phyloP scores from a whole-genome alignment of 805 yeast species.

The Starmera caribaea region DNA sequence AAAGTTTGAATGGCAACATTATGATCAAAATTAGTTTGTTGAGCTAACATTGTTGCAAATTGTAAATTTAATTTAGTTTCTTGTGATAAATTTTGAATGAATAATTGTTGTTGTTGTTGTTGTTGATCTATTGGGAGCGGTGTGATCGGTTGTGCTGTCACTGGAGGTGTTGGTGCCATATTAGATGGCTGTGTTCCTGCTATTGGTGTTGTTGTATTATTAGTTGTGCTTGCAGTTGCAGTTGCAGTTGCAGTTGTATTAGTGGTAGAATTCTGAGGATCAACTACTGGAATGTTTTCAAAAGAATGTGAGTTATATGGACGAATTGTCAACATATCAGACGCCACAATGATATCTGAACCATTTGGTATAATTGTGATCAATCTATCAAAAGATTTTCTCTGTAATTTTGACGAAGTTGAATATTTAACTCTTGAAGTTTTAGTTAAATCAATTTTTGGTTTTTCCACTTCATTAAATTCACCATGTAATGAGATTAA shows the following conservation, averaged over 20 bases:
- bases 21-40: slow-evolving; percentile 81
- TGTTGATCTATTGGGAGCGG: slow-evolving; percentile 16
- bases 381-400: slow-evolving; percentile 79
- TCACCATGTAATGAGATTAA: slow-evolving; percentile 77
- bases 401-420: slow-evolving; percentile 30
- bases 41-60: slow-evolving; percentile 73
- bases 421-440: slow-evolving; percentile 16
- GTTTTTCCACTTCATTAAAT: slow-evolving; percentile 58
- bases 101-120: slow-evolving; percentile 59
- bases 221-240: slow-evolving; percentile 4
- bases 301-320: slow-evolving; percentile 19
- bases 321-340: slow-evolving; percentile 70
- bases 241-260: slow-evolving; percentile 1
- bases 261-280: slow-evolving; percentile 19
- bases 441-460: slow-evolving; percentile 28
- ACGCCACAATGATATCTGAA: slow-evolving; percentile 62
- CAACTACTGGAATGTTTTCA: no score
- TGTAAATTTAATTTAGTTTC: slow-evolving; percentile 74
- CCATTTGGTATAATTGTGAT: slow-evolving; percentile 66
- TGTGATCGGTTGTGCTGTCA: slow-evolving; percentile 3
- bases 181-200: slow-evolving; percentile 1
- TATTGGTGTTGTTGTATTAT: slow-evolving; percentile 5
- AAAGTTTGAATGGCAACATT: slow-evolving; percentile 62
- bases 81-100: slow-evolving; percentile 52
- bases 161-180: slow-evolving; percentile 10